These are phyloP conservation scores for Fusarium hostae DNA, from an alignment of 2,329 filamentous ascomycete species.

Conservation along the genomic window DNA sequence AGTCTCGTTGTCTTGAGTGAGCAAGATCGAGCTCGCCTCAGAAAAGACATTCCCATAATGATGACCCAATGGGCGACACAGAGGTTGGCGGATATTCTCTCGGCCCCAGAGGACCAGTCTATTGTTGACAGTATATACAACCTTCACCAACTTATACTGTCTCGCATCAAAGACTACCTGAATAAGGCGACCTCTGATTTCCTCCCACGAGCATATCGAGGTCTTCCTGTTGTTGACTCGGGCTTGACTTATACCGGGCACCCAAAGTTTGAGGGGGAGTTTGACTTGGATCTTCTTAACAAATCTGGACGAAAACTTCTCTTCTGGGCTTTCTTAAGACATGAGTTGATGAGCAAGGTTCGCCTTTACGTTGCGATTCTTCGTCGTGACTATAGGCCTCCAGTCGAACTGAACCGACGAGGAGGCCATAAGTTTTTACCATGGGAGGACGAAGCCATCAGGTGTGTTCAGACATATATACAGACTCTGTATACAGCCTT, in stretches of 20 bases:
- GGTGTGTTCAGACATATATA: background rate
- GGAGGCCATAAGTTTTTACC: background rate
- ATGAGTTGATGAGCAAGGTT: constrained; percentile 4
- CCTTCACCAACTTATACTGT: background rate
- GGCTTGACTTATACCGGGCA: no score
- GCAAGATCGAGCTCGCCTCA: background rate
- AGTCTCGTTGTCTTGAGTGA: background rate
- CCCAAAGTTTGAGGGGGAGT: background rate
- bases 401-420: background rate
- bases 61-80: background rate
- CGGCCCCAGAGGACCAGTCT: background rate
- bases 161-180: constrained; percentile 10
- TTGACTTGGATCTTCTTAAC: background rate
- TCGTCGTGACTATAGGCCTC: background rate
- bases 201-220: background rate
- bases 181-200: background rate
- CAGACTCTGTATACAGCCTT: background rate
- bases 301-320: background rate
- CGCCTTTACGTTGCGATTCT: background rate
- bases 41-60: background rate
- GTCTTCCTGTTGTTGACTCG: background rate
- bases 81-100: background rate
- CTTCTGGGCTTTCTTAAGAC: background rate
- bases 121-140: background rate
- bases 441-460: background rate